These are phyloP conservation scores for Pueraria montana DNA, from an alignment of 306 rosid genomes.

Conservation along the genomic window DNA sequence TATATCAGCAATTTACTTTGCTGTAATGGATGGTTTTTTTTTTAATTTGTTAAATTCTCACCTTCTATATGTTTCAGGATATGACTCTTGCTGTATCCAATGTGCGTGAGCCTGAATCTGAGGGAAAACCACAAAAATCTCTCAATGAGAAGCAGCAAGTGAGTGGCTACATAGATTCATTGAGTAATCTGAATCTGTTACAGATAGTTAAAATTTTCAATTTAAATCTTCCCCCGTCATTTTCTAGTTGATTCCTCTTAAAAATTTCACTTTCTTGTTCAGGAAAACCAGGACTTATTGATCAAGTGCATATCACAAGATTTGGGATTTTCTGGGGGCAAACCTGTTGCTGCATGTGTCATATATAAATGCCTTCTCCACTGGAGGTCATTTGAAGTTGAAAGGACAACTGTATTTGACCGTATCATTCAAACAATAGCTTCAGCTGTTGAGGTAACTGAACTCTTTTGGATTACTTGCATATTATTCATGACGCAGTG, in stretches of 20 bases:
- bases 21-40: conserved; percentile 23
- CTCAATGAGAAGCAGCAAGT: conserved; percentile 99
- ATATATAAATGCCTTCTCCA: conserved; percentile 98
- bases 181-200: conserved; percentile 39
- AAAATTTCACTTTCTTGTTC: conserved; percentile 52
- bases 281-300: conserved; percentile 98
- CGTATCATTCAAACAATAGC: conserved; percentile 97
- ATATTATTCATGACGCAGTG: conserved; percentile 36
- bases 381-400: conserved; percentile 99
- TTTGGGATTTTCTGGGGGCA: conserved; percentile 96
- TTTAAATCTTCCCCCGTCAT: conserved; percentile 29
- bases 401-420: conserved; percentile 93
- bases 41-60: conserved; percentile 32
- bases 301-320: conserved; percentile 90
- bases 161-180: conserved; percentile 54
- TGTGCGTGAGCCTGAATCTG: conserved; percentile 96
- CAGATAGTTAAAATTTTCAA: conserved; percentile 38
- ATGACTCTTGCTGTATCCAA: conserved; percentile 78
- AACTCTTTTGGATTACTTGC: conserved; percentile 38
- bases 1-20: conserved; percentile 11
- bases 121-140: conserved; percentile 98
- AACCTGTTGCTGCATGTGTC: conserved; percentile 95
- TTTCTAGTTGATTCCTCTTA: conserved; percentile 35
- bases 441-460: conserved; percentile 89
- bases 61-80: conserved; percentile 66